phyloP scores from a whole-genome alignment of 192 early-diverging fungal genomes.

The Coemansia sp. region DNA sequence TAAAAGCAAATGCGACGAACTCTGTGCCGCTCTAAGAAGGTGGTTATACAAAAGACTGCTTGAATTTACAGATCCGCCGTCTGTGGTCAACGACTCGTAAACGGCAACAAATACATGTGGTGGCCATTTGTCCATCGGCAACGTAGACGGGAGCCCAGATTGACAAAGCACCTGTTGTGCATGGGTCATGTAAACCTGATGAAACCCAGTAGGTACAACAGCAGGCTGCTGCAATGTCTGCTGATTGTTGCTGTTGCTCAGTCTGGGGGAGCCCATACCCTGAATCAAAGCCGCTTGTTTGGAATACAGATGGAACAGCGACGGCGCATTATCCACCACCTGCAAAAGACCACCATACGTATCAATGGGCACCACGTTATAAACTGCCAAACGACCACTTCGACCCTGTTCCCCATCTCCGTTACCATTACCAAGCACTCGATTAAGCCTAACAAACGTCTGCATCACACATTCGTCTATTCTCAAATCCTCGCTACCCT shows the following conservation, averaged over 20 bases:
- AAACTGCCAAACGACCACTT: slow-evolving; percentile 11
- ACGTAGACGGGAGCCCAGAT: background rate
- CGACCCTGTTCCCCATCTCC: background rate
- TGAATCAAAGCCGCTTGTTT: slow-evolving; percentile 1
- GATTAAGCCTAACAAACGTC: slow-evolving; percentile 38
- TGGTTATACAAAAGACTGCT: slow-evolving; percentile 20
- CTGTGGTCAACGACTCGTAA: slow-evolving; percentile 18
- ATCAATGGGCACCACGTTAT: slow-evolving; percentile 77
- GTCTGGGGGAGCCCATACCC: background rate
- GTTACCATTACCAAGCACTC: background rate
- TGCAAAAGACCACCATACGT: slow-evolving; percentile 87
- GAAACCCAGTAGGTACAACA: slow-evolving; percentile 1
- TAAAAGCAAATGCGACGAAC: slow-evolving; percentile 20
- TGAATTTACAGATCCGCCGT: background rate
- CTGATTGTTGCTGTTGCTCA: background rate
- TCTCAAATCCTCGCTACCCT: slow-evolving; percentile 91
- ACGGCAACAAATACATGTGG: background rate
- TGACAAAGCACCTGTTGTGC: slow-evolving; percentile 9
- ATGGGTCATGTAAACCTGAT: slow-evolving; percentile 17
- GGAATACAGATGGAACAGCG: slow-evolving; percentile 60
- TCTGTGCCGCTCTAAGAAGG: slow-evolving; percentile 12
- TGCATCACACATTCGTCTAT: slow-evolving; percentile 93
- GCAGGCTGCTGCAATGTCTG: background rate
- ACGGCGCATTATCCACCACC: slow-evolving; percentile 78
- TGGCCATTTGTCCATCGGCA: slow-evolving; percentile 33